A percentile compares a stretch with the other conserved stretches of the same genome.
Conservation (phyloP, 2,329 filamentous ascomycete species). For the Fusarium sp. region DNA sequence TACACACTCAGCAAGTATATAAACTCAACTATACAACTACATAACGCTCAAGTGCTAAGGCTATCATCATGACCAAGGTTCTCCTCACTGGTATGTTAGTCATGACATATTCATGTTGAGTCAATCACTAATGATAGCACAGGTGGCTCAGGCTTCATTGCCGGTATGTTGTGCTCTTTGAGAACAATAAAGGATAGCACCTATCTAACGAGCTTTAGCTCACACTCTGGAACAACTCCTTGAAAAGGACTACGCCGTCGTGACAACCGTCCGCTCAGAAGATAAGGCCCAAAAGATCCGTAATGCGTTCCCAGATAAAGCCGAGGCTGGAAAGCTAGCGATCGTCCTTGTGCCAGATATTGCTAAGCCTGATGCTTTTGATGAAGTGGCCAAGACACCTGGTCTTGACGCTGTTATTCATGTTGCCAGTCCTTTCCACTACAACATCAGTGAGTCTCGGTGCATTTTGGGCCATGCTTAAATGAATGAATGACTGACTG, state of each 20-base stretch:
- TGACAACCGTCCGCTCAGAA: constrained; percentile 66
- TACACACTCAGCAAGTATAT: neutral
- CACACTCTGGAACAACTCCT: constrained; percentile 67
- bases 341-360: constrained; percentile 80
- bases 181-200: neutral
- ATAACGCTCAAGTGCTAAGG: neutral
- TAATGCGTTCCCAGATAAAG: constrained; percentile 55
- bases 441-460: constrained; percentile 54
- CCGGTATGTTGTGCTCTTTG: constrained; percentile 40
- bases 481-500: neutral
- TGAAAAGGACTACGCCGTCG: constrained; percentile 59
- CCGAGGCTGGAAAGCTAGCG: constrained; percentile 55
- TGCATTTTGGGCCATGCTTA: neutral
- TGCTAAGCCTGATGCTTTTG: constrained; percentile 77
- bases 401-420: constrained; percentile 67
- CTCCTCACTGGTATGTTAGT: constrained; percentile 45
- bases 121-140: constrained; percentile 11
- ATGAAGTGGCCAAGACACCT: constrained; percentile 64
- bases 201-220: constrained; percentile 48
- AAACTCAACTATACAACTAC: neutral
- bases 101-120: neutral
- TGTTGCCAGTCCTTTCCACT: constrained; percentile 70
- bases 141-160: constrained; percentile 52
- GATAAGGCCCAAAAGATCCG: constrained; percentile 64
- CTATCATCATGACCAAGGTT: constrained; percentile 45